Evolutionary conservation across 1,284 basidiomycete genomes (phyloP).

Genomic region (Vanrija sp.): DNA sequence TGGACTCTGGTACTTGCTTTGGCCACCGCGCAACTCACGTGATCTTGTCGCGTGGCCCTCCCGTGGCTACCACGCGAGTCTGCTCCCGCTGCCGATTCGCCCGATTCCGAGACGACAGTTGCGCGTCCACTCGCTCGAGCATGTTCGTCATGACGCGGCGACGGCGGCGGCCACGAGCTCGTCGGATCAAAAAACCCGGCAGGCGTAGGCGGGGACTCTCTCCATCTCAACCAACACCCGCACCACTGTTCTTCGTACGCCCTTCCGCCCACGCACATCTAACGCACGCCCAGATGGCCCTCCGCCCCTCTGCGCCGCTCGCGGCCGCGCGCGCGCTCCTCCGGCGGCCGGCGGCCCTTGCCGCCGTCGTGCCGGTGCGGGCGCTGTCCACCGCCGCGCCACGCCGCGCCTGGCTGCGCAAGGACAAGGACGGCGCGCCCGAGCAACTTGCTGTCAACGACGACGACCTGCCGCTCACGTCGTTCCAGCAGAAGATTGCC

Average conservation of each 20-base stretch:
- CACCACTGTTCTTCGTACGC: neutral
- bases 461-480: constrained; percentile 21
- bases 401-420: neutral
- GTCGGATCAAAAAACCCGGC: too few relatives aligned
- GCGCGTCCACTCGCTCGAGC: too few relatives aligned
- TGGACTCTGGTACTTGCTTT: too few relatives aligned
- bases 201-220: too few relatives aligned
- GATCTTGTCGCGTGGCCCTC: too few relatives aligned
- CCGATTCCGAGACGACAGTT: too few relatives aligned
- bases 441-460: neutral
- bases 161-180: too few relatives aligned
- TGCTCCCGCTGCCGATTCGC: too few relatives aligned
- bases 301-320: constrained; percentile 17
- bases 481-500: constrained; percentile 40
- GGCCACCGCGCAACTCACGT: too few relatives aligned
- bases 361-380: neutral
- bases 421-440: neutral
- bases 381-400: neutral
- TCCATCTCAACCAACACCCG: neutral
- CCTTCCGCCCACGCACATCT: neutral
- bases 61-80: too few relatives aligned
- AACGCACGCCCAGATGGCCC: constrained; percentile 9
- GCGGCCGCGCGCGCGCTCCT: constrained; percentile 8
- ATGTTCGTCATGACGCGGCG: too few relatives aligned
- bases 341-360: constrained; percentile 3